Evolutionary conservation across 306 rosid genomes (phyloP), one percentile per base, ranked within the genome.

Genomic region (Fragaria vesca): DNA sequence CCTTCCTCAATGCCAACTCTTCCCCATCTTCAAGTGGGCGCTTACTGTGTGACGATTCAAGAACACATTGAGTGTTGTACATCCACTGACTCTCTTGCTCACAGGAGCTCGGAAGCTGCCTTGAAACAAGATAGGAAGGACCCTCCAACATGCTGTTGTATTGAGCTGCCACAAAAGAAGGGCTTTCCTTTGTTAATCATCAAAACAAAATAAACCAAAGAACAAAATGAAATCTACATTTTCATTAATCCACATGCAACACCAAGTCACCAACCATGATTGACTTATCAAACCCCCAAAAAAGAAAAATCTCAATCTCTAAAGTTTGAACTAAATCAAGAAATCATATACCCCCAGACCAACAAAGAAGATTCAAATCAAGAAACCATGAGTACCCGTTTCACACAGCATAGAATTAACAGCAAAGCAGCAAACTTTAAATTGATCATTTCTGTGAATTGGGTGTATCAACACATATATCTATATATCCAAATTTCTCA

Each of bases 1-100:
- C 75, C 88, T 85, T 91, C 54, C 76, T 74, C 54, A 48, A 42
- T 26, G 43, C 32, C 72, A 45, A 26, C 48, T 84, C 86, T 21
- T 82, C 90, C 38, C 72, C 78, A 40, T 70, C 85, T 71, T 83
- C 89, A 67, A 81, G 69, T 26, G 46, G 69, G 40, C 83, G 88
- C 85, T 87, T 87, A 62, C 73, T 81, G 83, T 46, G 74, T 15
- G 91, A 81, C 4, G 73, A 76, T 76, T 91, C 87, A 75, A 86
- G 72, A 47, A 86, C 51, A 12, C 60, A 69, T 16, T 57, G 79
- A 55, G 85, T 65, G 54, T 75, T 77, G 76, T 81, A 87, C 81
- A 76, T 58, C 92, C 97, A 85, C 79, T 81, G 58, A 81, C 89
- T 89, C 83, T 86, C 94, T 61, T 83, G 81, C 79, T 88, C 87